phyloP scores from a whole-genome alignment of 495 filamentous ascomycete genomes.

The Umbilicaria muhlenbergii region DNA sequence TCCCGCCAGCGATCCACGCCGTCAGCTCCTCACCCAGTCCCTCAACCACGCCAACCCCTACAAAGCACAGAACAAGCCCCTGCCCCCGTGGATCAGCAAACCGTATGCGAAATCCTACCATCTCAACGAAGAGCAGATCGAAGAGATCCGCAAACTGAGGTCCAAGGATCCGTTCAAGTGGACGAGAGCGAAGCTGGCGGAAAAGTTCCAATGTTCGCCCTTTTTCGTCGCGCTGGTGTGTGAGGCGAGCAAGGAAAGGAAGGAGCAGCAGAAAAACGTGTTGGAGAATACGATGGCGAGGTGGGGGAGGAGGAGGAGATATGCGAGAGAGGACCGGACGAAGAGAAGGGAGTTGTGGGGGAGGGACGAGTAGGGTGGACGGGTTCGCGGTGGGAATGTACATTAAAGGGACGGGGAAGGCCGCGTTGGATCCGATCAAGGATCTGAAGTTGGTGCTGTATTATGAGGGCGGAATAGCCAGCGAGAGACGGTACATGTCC shows the following conservation, averaged over 20 bases:
- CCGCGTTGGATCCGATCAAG: too few species aligned
- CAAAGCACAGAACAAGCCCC: slow-evolving; percentile 10
- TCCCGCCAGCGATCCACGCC: slow-evolving; percentile 59
- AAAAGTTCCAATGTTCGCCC: slow-evolving; percentile 60
- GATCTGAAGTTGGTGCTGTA: too few species aligned
- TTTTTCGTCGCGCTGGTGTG: slow-evolving; percentile 51
- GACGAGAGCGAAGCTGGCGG: slow-evolving; percentile 54
- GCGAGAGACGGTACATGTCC: too few species aligned
- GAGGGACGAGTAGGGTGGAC: slow-evolving; percentile 20
- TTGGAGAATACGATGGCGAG: slow-evolving; percentile 46
- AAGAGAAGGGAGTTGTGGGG: slow-evolving; percentile 47
- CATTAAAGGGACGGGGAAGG: too few species aligned
- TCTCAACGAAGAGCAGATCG: slow-evolving; percentile 55
- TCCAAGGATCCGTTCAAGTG: slow-evolving; percentile 50
- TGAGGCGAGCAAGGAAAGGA: slow-evolving; percentile 30
- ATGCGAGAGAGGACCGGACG: slow-evolving; percentile 58
- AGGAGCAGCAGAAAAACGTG: slow-evolving; percentile 32
- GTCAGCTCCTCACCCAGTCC: slow-evolving; percentile 30
- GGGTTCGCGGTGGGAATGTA: too few species aligned
- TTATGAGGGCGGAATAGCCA: too few species aligned
- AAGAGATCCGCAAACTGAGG: slow-evolving; percentile 62
- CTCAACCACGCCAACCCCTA: slow-evolving; percentile 14
- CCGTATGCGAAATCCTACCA: slow-evolving; percentile 56
- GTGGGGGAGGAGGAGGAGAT: slow-evolving; percentile 57
- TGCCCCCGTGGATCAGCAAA: slow-evolving; percentile 41